These are phyloP conservation scores for Hericium erinaceus DNA, from an alignment of 768 basidiomycete species.

Conservation along the genomic window DNA sequence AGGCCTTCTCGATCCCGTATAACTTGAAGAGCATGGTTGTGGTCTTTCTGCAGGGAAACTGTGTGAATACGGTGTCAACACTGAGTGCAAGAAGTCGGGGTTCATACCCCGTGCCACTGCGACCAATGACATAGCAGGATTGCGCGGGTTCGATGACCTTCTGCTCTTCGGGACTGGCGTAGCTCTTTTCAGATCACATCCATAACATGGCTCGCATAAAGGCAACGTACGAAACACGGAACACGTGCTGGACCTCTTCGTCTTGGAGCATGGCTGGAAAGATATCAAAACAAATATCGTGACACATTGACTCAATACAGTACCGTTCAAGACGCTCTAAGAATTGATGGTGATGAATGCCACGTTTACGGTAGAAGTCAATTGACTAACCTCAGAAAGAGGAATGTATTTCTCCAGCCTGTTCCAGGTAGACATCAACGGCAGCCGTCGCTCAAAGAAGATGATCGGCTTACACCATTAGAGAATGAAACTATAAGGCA, in stretches of 20 bases:
- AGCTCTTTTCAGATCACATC: not conserved
- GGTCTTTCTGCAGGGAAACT: constrained; percentile 42
- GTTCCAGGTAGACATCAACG: not conserved
- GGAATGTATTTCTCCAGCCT: constrained; percentile 6
- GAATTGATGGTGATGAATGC: not conserved
- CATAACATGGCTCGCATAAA: too few relatives aligned
- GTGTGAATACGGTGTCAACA: not conserved
- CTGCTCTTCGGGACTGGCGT: constrained; percentile 7
- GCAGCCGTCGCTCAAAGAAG: not conserved
- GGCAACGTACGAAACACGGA: constrained; percentile 9
- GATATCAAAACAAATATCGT: not conserved
- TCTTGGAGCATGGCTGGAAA: constrained; percentile 8
- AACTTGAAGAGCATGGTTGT: constrained; percentile 75
- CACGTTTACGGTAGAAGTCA: not conserved
- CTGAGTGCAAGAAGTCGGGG: not conserved
- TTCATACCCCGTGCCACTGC: constrained; percentile 65
- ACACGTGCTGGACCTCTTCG: constrained; percentile 6
- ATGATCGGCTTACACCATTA: not conserved
- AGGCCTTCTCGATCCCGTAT: constrained; percentile 54
- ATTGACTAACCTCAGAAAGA: not conserved
- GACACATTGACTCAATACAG: not conserved
- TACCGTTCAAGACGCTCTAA: not conserved
- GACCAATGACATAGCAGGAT: constrained; percentile 22
- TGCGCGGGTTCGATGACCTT: constrained; percentile 6
- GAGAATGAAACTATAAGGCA: not conserved